Evolutionary conservation across 2,329 filamentous ascomycete species (phyloP).

Genomic region (Zymoseptoria pseudotritici): DNA sequence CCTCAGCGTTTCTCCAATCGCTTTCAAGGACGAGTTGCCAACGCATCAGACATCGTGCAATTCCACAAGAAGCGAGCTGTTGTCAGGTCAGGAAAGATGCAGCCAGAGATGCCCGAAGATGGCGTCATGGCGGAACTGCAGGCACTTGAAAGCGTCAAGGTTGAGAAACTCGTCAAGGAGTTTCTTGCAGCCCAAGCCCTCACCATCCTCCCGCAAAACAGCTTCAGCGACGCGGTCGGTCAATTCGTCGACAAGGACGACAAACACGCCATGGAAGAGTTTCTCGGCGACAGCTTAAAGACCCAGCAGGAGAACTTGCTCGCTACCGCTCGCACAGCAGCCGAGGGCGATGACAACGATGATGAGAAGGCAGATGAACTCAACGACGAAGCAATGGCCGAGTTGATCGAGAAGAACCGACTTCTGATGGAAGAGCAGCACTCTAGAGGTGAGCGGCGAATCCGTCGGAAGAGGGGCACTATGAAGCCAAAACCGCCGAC

Average conservation of each 20-base stretch:
- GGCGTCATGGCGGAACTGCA: constrained; percentile 51
- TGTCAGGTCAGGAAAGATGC: constrained; percentile 40
- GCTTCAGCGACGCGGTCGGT: constrained; percentile 84
- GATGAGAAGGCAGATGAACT: constrained; percentile 52
- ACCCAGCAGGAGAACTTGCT: constrained; percentile 39
- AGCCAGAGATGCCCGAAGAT: constrained; percentile 56
- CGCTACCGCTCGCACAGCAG: constrained; percentile 55
- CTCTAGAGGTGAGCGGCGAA: constrained; percentile 54
- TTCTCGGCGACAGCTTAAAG: constrained; percentile 38
- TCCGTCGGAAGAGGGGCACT: constrained; percentile 37
- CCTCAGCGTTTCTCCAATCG: constrained; percentile 92
- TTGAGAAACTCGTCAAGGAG: constrained; percentile 81
- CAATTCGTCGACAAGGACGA: constrained; percentile 95
- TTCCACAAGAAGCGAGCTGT: constrained; percentile 78
- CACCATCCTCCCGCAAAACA: constrained; percentile 85
- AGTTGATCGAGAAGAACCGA: constrained; percentile 49
- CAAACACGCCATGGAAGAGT: constrained; percentile 69
- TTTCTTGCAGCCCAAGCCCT: constrained; percentile 81
- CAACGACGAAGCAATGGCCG: constrained; percentile 57
- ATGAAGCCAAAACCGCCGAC: constrained; percentile 62
- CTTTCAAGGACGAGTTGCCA: constrained; percentile 84
- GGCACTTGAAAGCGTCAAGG: constrained; percentile 65
- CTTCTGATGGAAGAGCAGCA: constrained; percentile 62
- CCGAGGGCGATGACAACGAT: constrained; percentile 66
- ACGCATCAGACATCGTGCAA: constrained; percentile 86